Percentiles rank a stretch among this genome's conserved stretches.
Evolutionary conservation across 176 grass and related monocot genomes (phyloP).

Genomic region (Saccharum spontaneum): DNA sequence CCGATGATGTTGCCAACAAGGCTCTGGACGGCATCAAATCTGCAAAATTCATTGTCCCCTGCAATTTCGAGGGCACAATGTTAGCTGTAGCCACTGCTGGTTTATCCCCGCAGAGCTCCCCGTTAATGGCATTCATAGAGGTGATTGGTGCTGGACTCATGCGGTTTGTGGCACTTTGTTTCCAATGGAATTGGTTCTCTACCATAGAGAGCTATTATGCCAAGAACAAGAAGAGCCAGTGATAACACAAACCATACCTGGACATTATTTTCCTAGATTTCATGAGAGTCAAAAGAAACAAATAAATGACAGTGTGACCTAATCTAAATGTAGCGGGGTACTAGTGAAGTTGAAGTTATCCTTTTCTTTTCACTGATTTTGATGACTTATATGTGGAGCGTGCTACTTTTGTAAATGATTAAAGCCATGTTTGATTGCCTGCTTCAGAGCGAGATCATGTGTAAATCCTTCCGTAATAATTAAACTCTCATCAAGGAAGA

Average conservation of each 20-base stretch:
- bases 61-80: slow-evolving; percentile 87
- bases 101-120: slow-evolving; percentile 82
- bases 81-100: slow-evolving; percentile 84
- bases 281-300: neutral
- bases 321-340: neutral
- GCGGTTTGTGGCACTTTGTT: slow-evolving; percentile 66
- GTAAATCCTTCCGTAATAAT: too few species aligned
- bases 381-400: neutral
- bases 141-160: slow-evolving; percentile 71
- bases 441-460: too few species aligned
- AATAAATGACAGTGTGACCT: neutral
- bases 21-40: slow-evolving; percentile 81
- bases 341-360: neutral
- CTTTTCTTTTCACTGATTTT: neutral
- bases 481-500: too few species aligned
- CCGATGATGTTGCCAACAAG: slow-evolving; percentile 76
- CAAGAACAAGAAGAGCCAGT: slow-evolving; percentile 46
- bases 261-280: neutral
- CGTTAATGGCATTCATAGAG: slow-evolving; percentile 56
- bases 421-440: too few species aligned
- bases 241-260: neutral
- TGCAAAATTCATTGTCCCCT: slow-evolving; percentile 76
- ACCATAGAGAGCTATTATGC: slow-evolving; percentile 67
- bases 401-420: neutral
- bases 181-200: slow-evolving; percentile 91